Base-by-base conservation (phyloP, 306 rosid species). In the Trichosanthes truncata region DNA sequence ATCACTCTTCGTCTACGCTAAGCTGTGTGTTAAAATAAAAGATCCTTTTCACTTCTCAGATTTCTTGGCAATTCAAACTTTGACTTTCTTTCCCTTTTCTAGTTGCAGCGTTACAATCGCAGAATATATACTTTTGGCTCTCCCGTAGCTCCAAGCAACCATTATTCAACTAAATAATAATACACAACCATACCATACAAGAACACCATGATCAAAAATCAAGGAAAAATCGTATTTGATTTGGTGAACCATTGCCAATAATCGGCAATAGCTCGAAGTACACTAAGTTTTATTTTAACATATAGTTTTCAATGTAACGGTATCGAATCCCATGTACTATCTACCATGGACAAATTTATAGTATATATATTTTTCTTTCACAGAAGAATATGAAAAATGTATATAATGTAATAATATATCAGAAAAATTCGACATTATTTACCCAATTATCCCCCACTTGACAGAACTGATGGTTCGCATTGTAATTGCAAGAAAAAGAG, bases 371-470 rank as follows among this genome's bases (percentile, higher is more conserved):
- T 18, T 71, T 46, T 23, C 10, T 17, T 63, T 15, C 5, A 43
- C 55, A 43, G 20, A 72, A 46, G 40, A 73, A 15, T 23, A 73
- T 25, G 31, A 11, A 71, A n/a, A 25, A 23, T 23, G 41, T 45
- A 26, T 49, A 26, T 71, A 23, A 23, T 71, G 77, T 46, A 73
- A 73, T 5, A 9, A 68, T 72, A 72, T 46, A 26, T 72, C 52
- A 48, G 14, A 26, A 72, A 41, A 21, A 74, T 29, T 74, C 43
- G 45, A 9, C 45, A 20, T 74, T 25, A 33, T 46, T 73, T 73
- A 73, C 77, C 77, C 77, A 73, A 26, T 73, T 48, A 4, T 73
- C 77, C 0, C 60, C 77, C 25, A 73, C 59, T 73, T 73, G 60
- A 48, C 23, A 73, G 60, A 21, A 48, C 15, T 72, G 77, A 43